Evolutionary conservation across 306 rosid genomes (phyloP), one percentile per base, ranked within the genome.

Genomic region (Argentina anserina): DNA sequence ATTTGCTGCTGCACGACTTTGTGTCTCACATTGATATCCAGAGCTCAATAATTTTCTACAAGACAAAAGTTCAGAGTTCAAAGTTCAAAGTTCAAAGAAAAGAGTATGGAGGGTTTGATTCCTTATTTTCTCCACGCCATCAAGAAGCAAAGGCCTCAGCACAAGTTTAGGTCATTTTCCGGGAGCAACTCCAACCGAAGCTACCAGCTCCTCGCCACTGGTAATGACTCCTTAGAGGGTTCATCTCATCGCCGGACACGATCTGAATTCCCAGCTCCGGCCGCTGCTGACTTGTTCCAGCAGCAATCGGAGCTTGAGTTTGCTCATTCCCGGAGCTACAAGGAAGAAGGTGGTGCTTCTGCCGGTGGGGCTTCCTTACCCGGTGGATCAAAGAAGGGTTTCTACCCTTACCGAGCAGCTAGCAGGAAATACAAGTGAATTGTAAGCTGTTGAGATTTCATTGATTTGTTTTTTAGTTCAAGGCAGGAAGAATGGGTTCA

Each of bases 41-140:
- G 59, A 42, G 36, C 45, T 42, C 67, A 59, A 58, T 40, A 39
- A 41, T 49, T 50, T 6, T 21, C 74, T 14, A 13, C 49, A 50
- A 50, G 74, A 70, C 37, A 23, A 70, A 70, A 14, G 36, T 13
- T n/a, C 59, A 56, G 17, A 14, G 25, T 15, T 41, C 28, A 70
- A 63, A 55, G 40, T 39, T 63, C 33, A 65, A 59, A 47, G 10
- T 28, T 13, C n/a, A n/a, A n/a, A n/a, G n/a, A n/a, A 50, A 62
- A 58, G 26, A 62, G 67, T 25, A 91, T 92, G 97, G 97, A 92
- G 76, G 97, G 96, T 17, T 85, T 89, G 74, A 92, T 92, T 79
- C 97, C 97, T 12, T 92, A 76, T 85, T 84, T 92, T 26, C 52
- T 87, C 72, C 93, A 86, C 52, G 97, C 76, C 4, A 58, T 92